Percentiles rank a stretch among this genome's conserved stretches.
Conservation (phyloP, 768 basidiomycete genomes). For the Leccinum uliginosum region DNA sequence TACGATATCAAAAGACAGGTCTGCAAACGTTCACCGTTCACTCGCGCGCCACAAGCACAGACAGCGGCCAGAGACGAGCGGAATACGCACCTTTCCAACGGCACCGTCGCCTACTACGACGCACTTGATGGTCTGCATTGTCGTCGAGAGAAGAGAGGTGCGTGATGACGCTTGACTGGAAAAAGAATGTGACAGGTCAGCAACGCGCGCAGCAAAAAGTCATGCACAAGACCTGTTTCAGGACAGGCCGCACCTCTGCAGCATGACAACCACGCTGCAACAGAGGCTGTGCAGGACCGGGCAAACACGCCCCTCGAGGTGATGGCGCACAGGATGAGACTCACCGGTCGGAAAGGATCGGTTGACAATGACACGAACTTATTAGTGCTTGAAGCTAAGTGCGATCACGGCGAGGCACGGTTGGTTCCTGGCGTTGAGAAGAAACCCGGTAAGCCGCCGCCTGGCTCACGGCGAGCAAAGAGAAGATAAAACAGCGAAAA, state of each 20-base stretch:
- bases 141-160: slow-evolving; percentile 4
- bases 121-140: slow-evolving; percentile 97
- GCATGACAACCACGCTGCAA: slow-evolving; percentile 30
- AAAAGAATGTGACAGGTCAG: slow-evolving; percentile 12
- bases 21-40: slow-evolving; percentile 36
- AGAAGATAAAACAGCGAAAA: slow-evolving; percentile 1
- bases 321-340: slow-evolving; percentile 9
- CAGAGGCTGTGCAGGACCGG: slow-evolving; percentile 21
- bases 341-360: slow-evolving; percentile 21
- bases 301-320: slow-evolving; percentile 9
- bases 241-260: slow-evolving; percentile 13
- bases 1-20: slow-evolving; percentile 96
- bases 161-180: slow-evolving; percentile 14
- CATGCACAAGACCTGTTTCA: slow-evolving; percentile 25
- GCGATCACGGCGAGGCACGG: slow-evolving; percentile 27
- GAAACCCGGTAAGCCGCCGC: slow-evolving; percentile 20
- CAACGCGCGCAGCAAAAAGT: slow-evolving; percentile 12
- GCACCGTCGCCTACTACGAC: slow-evolving; percentile 98
- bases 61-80: background rate
- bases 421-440: slow-evolving; percentile 20
- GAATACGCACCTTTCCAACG: slow-evolving; percentile 82
- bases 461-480: background rate
- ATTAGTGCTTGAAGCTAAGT: slow-evolving; percentile 21
- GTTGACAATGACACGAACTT: slow-evolving; percentile 17
- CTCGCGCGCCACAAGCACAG: background rate